phyloP scores from a whole-genome alignment of 352 stramenopile genomes.

The Elongisporangium prolatum region DNA sequence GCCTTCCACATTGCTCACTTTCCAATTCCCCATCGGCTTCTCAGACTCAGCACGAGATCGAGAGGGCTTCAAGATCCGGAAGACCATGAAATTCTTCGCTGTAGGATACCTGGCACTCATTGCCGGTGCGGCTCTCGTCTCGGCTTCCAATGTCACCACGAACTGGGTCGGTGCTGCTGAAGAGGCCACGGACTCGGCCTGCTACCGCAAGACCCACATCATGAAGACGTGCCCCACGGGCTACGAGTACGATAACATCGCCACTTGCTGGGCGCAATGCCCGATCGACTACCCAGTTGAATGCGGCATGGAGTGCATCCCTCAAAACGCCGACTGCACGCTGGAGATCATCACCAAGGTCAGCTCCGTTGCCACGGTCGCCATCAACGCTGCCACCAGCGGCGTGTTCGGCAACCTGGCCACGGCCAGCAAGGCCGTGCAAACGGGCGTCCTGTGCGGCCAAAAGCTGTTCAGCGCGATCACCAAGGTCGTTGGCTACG shows the following conservation, averaged over 20 bases:
- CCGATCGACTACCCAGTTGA: constrained; percentile 27
- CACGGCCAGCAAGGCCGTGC: constrained; percentile 33
- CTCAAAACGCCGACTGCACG: constrained; percentile 59
- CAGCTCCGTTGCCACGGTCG: constrained; percentile 15
- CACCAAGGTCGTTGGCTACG: constrained; percentile 27
- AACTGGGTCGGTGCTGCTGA: constrained; percentile 8
- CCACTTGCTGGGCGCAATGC: constrained; percentile 36
- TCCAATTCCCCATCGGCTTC: neutral
- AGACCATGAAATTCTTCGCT: neutral
- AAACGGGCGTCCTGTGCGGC: constrained; percentile 28
- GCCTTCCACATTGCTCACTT: neutral
- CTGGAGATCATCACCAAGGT: constrained; percentile 32
- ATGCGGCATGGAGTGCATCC: constrained; percentile 47
- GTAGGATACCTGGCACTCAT: neutral
- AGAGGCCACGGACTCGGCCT: constrained; percentile 16
- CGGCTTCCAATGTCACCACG: neutral
- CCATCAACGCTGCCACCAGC: constrained; percentile 18
- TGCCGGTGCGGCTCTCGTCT: neutral
- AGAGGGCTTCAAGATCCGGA: neutral
- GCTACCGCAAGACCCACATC: constrained; percentile 30
- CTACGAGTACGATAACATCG: constrained; percentile 21
- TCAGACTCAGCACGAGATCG: neutral
- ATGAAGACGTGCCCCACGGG: constrained; percentile 23
- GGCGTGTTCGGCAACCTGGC: constrained; percentile 26
- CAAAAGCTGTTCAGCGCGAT: constrained; percentile 33